These are phyloP conservation scores for Mycena latifolia DNA, from an alignment of 768 basidiomycete genomes.

Conservation along the genomic window DNA sequence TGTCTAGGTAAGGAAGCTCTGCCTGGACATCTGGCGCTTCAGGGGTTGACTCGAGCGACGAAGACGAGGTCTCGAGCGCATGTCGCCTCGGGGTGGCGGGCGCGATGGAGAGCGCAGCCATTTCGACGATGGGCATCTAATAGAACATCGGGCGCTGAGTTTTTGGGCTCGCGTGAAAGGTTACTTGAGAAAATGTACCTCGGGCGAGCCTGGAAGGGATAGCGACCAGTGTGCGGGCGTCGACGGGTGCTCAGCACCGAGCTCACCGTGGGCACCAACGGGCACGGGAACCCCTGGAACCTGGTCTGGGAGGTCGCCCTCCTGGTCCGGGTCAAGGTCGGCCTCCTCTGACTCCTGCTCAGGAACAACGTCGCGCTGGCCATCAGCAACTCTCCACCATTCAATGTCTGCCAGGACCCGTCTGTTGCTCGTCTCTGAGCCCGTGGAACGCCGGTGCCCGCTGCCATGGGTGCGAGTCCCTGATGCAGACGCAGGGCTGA, in stretches of 20 bases:
- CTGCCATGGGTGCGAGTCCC: slow-evolving; percentile 49
- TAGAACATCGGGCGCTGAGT: background rate
- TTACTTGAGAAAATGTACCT: slow-evolving; percentile 48
- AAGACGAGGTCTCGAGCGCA: slow-evolving; percentile 60
- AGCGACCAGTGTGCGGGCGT: slow-evolving; percentile 50
- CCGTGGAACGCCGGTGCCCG: slow-evolving; percentile 73
- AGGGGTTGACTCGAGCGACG: slow-evolving; percentile 71
- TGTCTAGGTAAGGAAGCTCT: slow-evolving; percentile 45
- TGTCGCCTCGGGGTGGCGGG: slow-evolving; percentile 64
- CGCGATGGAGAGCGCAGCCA: slow-evolving; percentile 68
- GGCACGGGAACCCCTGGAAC: slow-evolving; percentile 46
- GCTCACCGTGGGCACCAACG: slow-evolving; percentile 46
- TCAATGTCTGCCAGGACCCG: slow-evolving; percentile 89
- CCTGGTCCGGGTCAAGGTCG: slow-evolving; percentile 56
- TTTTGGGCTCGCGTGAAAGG: background rate
- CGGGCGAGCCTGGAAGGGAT: slow-evolving; percentile 42
- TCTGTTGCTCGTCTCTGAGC: slow-evolving; percentile 72
- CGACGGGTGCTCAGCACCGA: slow-evolving; percentile 54
- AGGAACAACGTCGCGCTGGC: slow-evolving; percentile 63
- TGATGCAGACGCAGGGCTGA: slow-evolving; percentile 44
- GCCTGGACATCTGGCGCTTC: slow-evolving; percentile 43
- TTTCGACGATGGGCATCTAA: slow-evolving; percentile 56
- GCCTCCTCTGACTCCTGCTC: slow-evolving; percentile 28
- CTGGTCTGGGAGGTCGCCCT: slow-evolving; percentile 53
- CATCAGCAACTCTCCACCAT: slow-evolving; percentile 87